Conservation (phyloP, 345 rosid species). For the Populus alba region DNA sequence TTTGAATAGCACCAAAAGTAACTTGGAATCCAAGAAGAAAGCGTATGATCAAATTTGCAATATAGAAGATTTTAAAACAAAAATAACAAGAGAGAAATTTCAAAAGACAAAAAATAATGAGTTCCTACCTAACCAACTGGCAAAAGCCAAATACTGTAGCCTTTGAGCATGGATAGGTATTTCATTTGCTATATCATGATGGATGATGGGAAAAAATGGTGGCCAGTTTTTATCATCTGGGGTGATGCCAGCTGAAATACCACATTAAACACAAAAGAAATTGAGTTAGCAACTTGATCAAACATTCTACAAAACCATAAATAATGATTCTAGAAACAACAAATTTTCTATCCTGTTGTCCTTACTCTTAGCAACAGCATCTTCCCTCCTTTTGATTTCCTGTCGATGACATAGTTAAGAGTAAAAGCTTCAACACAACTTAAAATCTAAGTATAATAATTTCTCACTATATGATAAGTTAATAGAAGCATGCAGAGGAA, state of each 20-base stretch:
- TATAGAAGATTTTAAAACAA: background rate
- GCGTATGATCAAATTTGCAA: background rate
- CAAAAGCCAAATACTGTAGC: constrained; percentile 94
- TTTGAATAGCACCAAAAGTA: background rate
- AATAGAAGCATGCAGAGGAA: background rate
- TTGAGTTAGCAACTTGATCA: background rate
- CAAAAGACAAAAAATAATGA: background rate
- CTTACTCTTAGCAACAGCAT: constrained; percentile 57
- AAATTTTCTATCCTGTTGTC: background rate
- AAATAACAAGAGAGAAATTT: background rate
- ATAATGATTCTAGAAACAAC: background rate
- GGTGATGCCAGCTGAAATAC: constrained; percentile 67
- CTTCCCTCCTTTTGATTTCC: constrained; percentile 85
- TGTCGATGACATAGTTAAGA: constrained; percentile 27
- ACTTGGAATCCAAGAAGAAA: background rate
- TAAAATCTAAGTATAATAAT: background rate
- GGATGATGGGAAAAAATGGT: constrained; percentile 89
- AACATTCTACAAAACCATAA: background rate
- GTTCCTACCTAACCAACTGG: constrained; percentile 91
- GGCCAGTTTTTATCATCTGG: constrained; percentile 88
- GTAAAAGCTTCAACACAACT: constrained; percentile 3
- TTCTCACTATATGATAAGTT: background rate
- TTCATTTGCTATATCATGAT: constrained; percentile 94
- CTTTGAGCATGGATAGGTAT: constrained; percentile 93
- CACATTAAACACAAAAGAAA: constrained; percentile 6